These are phyloP conservation scores for Ambispora gerdemannii DNA, from an alignment of 192 early-diverging fungal genomes.

Conservation along the genomic window DNA sequence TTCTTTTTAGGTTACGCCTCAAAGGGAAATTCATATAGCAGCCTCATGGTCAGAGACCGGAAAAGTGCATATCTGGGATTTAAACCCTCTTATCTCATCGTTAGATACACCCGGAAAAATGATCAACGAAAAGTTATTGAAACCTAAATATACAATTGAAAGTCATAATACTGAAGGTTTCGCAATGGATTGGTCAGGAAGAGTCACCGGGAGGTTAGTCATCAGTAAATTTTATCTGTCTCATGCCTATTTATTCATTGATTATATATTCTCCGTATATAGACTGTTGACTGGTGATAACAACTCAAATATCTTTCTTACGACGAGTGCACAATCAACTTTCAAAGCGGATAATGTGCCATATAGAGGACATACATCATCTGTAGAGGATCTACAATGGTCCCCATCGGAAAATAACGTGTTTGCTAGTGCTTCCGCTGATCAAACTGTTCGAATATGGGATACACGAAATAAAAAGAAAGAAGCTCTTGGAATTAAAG, in stretches of 20 bases:
- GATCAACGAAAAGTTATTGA: conserved; percentile 55
- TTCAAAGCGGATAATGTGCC: conserved; percentile 72
- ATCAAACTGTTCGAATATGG: conserved; percentile 93
- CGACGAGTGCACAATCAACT: conserved; percentile 59
- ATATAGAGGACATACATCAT: conserved; percentile 80
- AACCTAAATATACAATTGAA: conserved; percentile 77
- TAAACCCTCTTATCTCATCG: conserved; percentile 66
- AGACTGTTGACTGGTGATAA: conserved; percentile 87
- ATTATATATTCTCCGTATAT: conserved; percentile 16
- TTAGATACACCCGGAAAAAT: conserved; percentile 79
- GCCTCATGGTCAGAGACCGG: conserved; percentile 96
- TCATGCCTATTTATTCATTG: neutral
- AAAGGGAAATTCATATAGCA: conserved; percentile 72
- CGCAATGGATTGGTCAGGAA: conserved; percentile 91
- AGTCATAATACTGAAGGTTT: conserved; percentile 89
- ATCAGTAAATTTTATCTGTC: neutral
- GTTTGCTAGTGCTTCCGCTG: conserved; percentile 89
- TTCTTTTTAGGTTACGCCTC: conserved; percentile 66
- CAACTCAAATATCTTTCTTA: conserved; percentile 76
- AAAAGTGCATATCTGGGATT: conserved; percentile 90
- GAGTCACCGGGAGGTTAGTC: conserved; percentile 49
- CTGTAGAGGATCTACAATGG: conserved; percentile 98
- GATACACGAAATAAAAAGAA: conserved; percentile 80
- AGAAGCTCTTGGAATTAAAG: conserved; percentile 72
- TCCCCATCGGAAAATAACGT: conserved; percentile 84